Percentiles rank a stretch among this genome's conserved stretches.
phyloP scores from a whole-genome alignment of 768 basidiomycete species.

The Pleurotus tuber-regium region DNA sequence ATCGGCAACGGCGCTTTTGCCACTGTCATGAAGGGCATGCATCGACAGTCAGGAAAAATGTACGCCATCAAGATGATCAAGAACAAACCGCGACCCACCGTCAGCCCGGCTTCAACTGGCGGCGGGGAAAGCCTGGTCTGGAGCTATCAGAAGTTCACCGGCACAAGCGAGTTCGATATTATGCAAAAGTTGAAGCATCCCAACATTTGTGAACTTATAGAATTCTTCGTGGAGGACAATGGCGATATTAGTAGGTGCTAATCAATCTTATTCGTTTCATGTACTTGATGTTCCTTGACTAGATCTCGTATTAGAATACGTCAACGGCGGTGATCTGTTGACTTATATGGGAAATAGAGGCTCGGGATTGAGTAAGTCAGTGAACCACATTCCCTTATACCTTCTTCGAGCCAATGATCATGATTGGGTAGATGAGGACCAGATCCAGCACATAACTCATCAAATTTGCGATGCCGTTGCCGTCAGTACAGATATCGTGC shows the following conservation, averaged over 20 bases:
- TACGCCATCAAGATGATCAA: constrained; percentile 89
- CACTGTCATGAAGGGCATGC: constrained; percentile 82
- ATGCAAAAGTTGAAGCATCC: constrained; percentile 74
- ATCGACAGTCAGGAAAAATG: constrained; percentile 65
- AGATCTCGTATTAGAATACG: constrained; percentile 83
- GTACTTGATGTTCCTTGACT: no score
- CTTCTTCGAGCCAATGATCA: not conserved
- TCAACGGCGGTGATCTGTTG: constrained; percentile 89
- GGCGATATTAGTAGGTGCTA: constrained; percentile 58
- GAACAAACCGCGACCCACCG: constrained; percentile 29
- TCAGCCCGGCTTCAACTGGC: constrained; percentile 23
- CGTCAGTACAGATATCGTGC: constrained; percentile 36
- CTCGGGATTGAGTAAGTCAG: constrained; percentile 50
- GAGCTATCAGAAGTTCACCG: constrained; percentile 6
- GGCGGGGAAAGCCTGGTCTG: constrained; percentile 40
- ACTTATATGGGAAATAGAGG: constrained; percentile 66
- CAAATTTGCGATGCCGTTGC: constrained; percentile 82
- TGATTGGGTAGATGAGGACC: constrained; percentile 41
- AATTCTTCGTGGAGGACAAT: constrained; percentile 69
- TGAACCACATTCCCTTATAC: not conserved
- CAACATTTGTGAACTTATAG: constrained; percentile 79
- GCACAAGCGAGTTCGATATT: constrained; percentile 70
- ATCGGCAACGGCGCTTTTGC: constrained; percentile 93
- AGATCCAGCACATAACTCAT: constrained; percentile 67
- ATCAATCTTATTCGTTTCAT: no score